Evolutionary conservation across 306 rosid genomes (phyloP).

Genomic region (Elaeagnus macrophylla): DNA sequence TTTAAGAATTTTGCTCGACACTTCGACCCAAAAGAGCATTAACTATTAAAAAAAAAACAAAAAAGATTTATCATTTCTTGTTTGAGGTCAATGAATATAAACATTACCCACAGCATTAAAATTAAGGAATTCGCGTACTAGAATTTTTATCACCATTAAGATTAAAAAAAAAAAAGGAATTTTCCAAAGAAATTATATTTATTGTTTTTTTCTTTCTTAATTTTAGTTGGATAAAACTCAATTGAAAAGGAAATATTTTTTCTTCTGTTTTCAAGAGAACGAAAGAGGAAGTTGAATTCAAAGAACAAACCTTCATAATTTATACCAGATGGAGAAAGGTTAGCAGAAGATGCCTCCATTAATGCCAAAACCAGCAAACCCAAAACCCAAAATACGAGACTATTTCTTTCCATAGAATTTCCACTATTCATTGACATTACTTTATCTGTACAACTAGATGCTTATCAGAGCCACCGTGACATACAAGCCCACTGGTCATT

Average conservation of each 20-base stretch:
- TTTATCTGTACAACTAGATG: slow-evolving; percentile 23
- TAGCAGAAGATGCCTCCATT: slow-evolving; percentile 55
- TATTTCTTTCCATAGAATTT: slow-evolving; percentile 33
- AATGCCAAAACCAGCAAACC: slow-evolving; percentile 44
- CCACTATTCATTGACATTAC: slow-evolving; percentile 18
- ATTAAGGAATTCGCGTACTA: not conserved
- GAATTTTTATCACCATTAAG: not conserved
- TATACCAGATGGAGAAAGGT: slow-evolving; percentile 91
- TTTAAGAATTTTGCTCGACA: not conserved
- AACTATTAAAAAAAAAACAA: not conserved
- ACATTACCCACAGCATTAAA: not conserved
- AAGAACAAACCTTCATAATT: slow-evolving; percentile 77
- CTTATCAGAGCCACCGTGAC: slow-evolving; percentile 33
- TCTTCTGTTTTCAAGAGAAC: slow-evolving; percentile 10
- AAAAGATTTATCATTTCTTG: not conserved
- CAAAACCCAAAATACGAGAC: slow-evolving; percentile 37
- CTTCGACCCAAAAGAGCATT: not conserved
- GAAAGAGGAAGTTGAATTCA: not conserved
- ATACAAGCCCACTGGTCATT: slow-evolving; percentile 30
- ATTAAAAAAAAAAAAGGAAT: not conserved
- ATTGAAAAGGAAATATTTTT: not conserved
- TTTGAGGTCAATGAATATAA: not conserved
- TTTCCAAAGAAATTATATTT: too few species aligned
- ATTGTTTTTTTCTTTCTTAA: too few species aligned
- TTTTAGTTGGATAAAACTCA: too few species aligned